Base-by-base conservation (phyloP, 768 basidiomycete species). In the Mycena chlorophos region DNA sequence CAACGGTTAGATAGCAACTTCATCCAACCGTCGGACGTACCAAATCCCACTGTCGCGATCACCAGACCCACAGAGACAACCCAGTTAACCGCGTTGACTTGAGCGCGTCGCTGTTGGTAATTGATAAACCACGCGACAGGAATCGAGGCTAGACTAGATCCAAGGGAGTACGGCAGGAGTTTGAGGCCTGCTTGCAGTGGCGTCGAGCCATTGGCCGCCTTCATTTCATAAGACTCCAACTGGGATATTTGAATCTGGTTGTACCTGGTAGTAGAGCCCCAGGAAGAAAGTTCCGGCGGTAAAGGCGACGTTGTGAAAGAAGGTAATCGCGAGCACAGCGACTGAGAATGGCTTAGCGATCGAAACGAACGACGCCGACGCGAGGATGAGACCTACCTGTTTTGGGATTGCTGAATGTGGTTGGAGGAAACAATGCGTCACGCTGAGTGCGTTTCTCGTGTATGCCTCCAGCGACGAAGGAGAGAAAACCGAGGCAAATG, bases 271-370 rank as follows among this genome's bases (percentile, higher is more conserved):
- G 69, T 84, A 93, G 22, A 93, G 69, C 0, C 90, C 88, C 43
- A 94, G 82, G 71, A 91, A 94, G 72, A 89, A 94, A 4, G 91
- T 93, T 47, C 89, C 91, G 28, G 91, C 82, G 60, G 83, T 92
- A 70, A 91, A 94, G 16, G 84, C 85, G 58, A 92, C 79, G 66
- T 90, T 91, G 68, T 93, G 91, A 52, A 93, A 76, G 73, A 92
- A 91, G 17, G 83, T 83, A 56, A 89, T 77, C 17, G 84, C 49
- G 28, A 93, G 80, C 43, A 89, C 76, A 54, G 79, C 78, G 58
- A 85, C 89, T 92, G 61, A n/a, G n/a, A 17, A 50, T 27, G 50
- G 29, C 30, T 31, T 60, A 34, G 62, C 28, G 58, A 63, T 37
- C 65, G 63, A 52, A 57, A 30, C 53, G 54, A 39, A 14, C 43